These are phyloP conservation scores for Fusarium compactum DNA, from an alignment of 2,329 filamentous ascomycete genomes.

Conservation along the genomic window DNA sequence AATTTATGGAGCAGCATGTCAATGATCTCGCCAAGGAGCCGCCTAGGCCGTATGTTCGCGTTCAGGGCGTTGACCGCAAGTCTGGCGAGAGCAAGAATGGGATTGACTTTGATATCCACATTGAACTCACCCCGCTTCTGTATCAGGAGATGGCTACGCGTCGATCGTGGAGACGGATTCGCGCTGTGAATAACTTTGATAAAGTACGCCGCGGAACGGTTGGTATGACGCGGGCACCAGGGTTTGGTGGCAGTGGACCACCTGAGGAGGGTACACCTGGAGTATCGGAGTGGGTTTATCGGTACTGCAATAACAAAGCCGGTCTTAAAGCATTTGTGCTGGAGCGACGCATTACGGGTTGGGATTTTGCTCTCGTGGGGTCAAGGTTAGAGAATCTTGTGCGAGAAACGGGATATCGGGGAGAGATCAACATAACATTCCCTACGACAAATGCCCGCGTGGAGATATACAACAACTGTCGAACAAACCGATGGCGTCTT, in stretches of 20 bases:
- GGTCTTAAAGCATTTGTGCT: constrained; percentile 69
- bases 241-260: constrained; percentile 49
- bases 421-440: constrained; percentile 69
- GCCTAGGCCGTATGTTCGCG: constrained; percentile 64
- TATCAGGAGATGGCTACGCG: constrained; percentile 58
- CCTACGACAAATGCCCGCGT: constrained; percentile 67
- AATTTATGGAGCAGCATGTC: constrained; percentile 60
- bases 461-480: constrained; percentile 73
- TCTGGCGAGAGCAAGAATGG: constrained; percentile 58
- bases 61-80: constrained; percentile 66
- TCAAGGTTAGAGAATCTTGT: constrained; percentile 68
- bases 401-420: constrained; percentile 74
- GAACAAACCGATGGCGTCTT: constrained; percentile 73
- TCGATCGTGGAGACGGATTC: constrained; percentile 58
- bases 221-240: constrained; percentile 63
- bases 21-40: constrained; percentile 59
- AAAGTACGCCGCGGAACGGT: constrained; percentile 74
- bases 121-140: constrained; percentile 71
- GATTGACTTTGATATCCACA: constrained; percentile 69
- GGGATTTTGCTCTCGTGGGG: constrained; percentile 68
- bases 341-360: constrained; percentile 66
- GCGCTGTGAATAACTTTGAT: constrained; percentile 68
- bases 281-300: constrained; percentile 73
- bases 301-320: constrained; percentile 70
- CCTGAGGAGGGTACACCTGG: constrained; percentile 50